Evolutionary conservation across 2,329 filamentous ascomycete genomes (phyloP).

Genomic region (Thelonectria blattea): DNA sequence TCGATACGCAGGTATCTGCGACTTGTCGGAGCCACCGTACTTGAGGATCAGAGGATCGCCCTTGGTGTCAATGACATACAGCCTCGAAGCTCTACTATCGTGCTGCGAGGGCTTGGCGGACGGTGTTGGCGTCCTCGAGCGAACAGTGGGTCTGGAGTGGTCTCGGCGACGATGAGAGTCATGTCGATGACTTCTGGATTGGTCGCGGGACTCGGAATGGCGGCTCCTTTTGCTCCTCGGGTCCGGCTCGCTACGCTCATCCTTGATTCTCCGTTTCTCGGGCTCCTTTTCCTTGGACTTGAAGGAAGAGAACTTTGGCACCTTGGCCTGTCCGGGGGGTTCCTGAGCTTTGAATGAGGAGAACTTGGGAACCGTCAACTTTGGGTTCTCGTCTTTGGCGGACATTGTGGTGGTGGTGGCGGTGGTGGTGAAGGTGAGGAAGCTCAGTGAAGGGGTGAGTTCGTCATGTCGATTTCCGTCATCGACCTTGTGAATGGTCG

Average conservation of each 20-base stretch:
- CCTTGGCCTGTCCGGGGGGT: slow-evolving; percentile 27
- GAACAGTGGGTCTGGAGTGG: slow-evolving; percentile 5
- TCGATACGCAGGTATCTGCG: slow-evolving; percentile 73
- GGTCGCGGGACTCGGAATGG: slow-evolving; percentile 26
- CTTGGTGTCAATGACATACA: slow-evolving; percentile 71
- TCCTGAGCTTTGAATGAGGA: slow-evolving; percentile 66
- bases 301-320: slow-evolving; percentile 78
- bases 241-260: slow-evolving; percentile 31
- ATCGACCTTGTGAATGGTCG: not conserved
- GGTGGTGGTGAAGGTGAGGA: not conserved
- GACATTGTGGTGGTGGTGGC: slow-evolving; percentile 35
- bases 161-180: slow-evolving; percentile 25
- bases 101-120: slow-evolving; percentile 13
- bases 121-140: slow-evolving; percentile 13
- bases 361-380: slow-evolving; percentile 67
- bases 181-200: slow-evolving; percentile 27
- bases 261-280: slow-evolving; percentile 42
- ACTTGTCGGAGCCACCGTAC: slow-evolving; percentile 77
- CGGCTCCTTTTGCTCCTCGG: slow-evolving; percentile 31
- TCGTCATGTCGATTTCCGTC: slow-evolving; percentile 19
- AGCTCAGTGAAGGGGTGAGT: slow-evolving; percentile 9
- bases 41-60: slow-evolving; percentile 78
- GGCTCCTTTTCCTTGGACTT: slow-evolving; percentile 49
- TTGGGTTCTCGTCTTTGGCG: slow-evolving; percentile 32
- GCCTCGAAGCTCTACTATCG: slow-evolving; percentile 31